A percentile compares a stretch with the other conserved stretches of the same genome.
Evolutionary conservation across 176 grass and related monocot species (phyloP).

Genomic region (Carex scoparia): DNA sequence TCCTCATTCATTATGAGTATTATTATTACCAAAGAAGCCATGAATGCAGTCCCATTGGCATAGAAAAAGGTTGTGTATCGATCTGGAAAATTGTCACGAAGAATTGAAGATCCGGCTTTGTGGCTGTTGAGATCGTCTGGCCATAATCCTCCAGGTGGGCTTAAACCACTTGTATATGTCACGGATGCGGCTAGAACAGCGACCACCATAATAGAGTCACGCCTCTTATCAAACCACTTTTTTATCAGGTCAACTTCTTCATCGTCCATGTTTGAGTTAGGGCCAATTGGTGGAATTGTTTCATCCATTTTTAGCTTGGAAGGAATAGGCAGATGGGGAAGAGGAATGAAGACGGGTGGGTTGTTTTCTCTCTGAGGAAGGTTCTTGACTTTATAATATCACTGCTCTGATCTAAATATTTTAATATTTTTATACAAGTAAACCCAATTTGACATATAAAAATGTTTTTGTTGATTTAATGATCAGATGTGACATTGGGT

Average conservation of each 20-base stretch:
- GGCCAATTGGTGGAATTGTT: neutral
- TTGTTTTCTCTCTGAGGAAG: neutral
- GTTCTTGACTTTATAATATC: neutral
- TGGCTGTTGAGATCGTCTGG: neutral
- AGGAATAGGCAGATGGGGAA: neutral
- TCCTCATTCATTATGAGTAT: slow-evolving; percentile 28
- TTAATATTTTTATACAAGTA: no score
- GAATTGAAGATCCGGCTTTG: slow-evolving; percentile 21
- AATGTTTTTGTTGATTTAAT: no score
- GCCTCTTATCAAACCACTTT: neutral
- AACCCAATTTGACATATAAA: no score
- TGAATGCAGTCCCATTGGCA: slow-evolving; percentile 30
- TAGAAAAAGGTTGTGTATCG: slow-evolving; percentile 40
- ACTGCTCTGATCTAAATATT: neutral
- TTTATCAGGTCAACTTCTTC: neutral
- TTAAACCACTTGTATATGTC: slow-evolving; percentile 38
- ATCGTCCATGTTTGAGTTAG: neutral
- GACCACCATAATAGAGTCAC: slow-evolving; percentile 19
- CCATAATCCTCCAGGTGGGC: slow-evolving; percentile 45
- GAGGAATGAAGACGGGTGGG: neutral
- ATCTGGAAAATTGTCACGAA: slow-evolving; percentile 14
- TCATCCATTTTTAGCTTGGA: neutral
- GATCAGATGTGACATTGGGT: no score
- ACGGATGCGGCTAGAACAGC: slow-evolving; percentile 33
- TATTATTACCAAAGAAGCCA: slow-evolving; percentile 32